phyloP scores from a whole-genome alignment of 2,329 filamentous ascomycete species.

The Arthrocladium fulminans region DNA sequence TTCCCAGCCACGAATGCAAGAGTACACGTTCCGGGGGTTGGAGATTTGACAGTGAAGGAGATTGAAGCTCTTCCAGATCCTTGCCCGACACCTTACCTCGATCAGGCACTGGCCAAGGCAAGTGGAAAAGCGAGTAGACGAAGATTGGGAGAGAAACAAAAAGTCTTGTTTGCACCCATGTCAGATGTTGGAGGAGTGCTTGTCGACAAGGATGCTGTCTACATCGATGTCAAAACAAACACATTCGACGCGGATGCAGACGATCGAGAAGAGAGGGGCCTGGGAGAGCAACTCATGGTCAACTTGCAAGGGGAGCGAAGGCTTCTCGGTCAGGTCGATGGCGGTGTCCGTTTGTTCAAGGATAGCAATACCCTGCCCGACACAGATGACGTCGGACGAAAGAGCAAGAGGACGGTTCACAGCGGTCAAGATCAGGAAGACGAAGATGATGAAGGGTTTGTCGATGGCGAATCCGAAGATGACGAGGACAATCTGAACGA shows the following conservation, averaged over 20 bases:
- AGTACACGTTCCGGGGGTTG: slow-evolving; percentile 85
- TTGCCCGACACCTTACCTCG: slow-evolving; percentile 85
- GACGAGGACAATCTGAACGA: slow-evolving; percentile 35
- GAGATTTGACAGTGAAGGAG: slow-evolving; percentile 72
- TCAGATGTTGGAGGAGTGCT: slow-evolving; percentile 92
- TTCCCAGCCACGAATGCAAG: slow-evolving; percentile 77
- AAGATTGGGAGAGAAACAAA: slow-evolving; percentile 90
- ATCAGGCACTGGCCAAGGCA: slow-evolving; percentile 75
- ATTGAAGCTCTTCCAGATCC: slow-evolving; percentile 89
- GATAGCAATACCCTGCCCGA: slow-evolving; percentile 53
- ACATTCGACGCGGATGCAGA: slow-evolving; percentile 62
- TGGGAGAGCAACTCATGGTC: slow-evolving; percentile 91
- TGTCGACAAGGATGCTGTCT: slow-evolving; percentile 95
- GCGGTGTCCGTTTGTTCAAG: slow-evolving; percentile 77
- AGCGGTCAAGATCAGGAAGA: slow-evolving; percentile 42
- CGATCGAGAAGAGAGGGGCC: slow-evolving; percentile 63
- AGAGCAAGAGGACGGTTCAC: slow-evolving; percentile 43
- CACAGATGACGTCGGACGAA: slow-evolving; percentile 50
- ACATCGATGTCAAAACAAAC: slow-evolving; percentile 63
- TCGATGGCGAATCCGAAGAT: slow-evolving; percentile 47
- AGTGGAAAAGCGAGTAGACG: slow-evolving; percentile 72
- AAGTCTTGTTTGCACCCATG: slow-evolving; percentile 93
- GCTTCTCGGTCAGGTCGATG: slow-evolving; percentile 71
- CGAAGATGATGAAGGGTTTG: slow-evolving; percentile 45
- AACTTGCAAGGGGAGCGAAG: slow-evolving; percentile 74